These are phyloP conservation scores for Schrenkiella parvula DNA, from an alignment of 345 rosid species.

Conservation along the genomic window DNA sequence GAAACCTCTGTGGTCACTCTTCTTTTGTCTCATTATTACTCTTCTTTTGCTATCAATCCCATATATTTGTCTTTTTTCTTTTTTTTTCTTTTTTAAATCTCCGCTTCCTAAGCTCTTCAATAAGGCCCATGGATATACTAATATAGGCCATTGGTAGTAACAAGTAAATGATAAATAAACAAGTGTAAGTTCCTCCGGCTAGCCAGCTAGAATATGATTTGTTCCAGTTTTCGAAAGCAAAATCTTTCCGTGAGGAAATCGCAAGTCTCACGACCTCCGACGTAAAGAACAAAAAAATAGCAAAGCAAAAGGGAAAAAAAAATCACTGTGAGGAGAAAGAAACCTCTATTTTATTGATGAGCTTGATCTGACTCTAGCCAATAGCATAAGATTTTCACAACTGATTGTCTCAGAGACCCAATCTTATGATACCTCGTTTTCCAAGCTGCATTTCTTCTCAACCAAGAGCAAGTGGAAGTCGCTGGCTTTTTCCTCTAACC, in stretches of 20 bases:
- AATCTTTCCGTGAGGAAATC: background rate
- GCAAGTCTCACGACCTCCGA: background rate
- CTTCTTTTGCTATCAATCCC: conserved; percentile 26
- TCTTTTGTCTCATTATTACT: conserved; percentile 26
- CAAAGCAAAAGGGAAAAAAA: background rate
- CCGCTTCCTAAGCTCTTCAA: conserved; percentile 25
- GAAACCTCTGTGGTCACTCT: conserved; percentile 16
- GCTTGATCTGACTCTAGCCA: background rate
- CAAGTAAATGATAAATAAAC: background rate
- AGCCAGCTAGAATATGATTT: background rate
- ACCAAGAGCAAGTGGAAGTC: conserved; percentile 48
- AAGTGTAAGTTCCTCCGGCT: background rate
- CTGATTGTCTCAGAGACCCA: background rate
- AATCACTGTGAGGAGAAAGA: background rate
- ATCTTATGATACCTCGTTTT: conserved; percentile 8
- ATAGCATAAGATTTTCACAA: background rate
- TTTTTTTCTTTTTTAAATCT: background rate
- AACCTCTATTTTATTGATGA: conserved; percentile 10
- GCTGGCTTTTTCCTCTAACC: conserved; percentile 47
- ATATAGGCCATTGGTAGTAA: background rate
- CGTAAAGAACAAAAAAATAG: background rate
- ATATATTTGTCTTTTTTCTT: background rate
- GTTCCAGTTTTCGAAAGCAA: background rate
- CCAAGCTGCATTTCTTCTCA: conserved; percentile 38
- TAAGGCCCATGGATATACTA: background rate